Evolutionary conservation across 441 rosid species (phyloP), one percentile per base, ranked within the genome.

Genomic region (Erodium chrysanthum): DNA sequence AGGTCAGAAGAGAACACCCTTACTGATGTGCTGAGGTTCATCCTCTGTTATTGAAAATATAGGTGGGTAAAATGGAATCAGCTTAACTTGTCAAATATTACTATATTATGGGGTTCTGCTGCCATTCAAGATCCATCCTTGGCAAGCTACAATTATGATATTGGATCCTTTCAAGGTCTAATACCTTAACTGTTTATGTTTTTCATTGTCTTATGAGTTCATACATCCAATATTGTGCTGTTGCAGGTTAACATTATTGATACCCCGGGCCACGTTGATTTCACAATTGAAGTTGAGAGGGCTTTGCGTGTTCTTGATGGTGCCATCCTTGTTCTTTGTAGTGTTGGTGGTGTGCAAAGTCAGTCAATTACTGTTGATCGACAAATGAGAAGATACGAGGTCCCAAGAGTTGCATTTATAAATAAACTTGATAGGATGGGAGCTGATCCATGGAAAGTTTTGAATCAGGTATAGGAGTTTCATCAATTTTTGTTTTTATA

Each of bases 371-470:
- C 99, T 0, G 97, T 94, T 21, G 99, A 94, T 78, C 84, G 97
- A 71, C 99, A 94, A 79, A 94, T 94, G 99, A 94, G 92, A 79
- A 86, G 99, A 79, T 94, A 94, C 15, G 92, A 87, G 69, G 99
- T 94, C 31, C 97, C 99, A 0, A 79, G 99, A 73, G 74, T 94
- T 37, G 97, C 92, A 0, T 94, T 94, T 82, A 91, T 91, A 50
- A 94, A 94, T 73, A 94, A 94, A 80, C 99, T 94, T 69, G 99
- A 94, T 81, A 78, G 99, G 58, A 94, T 89, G 97, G 99, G 97
- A 75, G 97, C 99, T 20, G 99, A 91, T 79, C 99, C 97, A 0
- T 91, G 96, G 97, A 94, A 91, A 84, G 99, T 94, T 64, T 74
- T 94, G 78, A 87, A 76, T 74, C 99, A 91, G 93, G 99, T 94